These are phyloP conservation scores for Leccinum solheimii DNA, from an alignment of 1,284 basidiomycete genomes.

Conservation along the genomic window DNA sequence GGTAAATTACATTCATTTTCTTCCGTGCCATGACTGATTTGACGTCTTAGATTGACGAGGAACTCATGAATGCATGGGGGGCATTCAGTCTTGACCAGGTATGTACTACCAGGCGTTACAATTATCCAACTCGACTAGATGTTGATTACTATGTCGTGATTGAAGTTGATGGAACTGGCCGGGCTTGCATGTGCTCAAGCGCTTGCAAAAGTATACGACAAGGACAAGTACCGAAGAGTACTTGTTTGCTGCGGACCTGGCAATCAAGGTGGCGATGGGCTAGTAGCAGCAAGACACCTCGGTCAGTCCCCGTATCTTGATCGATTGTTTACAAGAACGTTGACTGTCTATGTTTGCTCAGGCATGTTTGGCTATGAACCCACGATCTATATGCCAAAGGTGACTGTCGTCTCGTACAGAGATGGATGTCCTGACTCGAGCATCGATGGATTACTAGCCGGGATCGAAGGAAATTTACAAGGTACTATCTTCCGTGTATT, in stretches of 20 bases:
- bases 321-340: not conserved
- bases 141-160: conserved; percentile 6
- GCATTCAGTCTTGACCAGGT: conserved; percentile 93
- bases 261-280: conserved; percentile 96
- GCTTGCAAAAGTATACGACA: conserved; percentile 74
- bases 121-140: not conserved
- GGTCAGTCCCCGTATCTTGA: conserved; percentile 44
- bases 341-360: conserved; percentile 30
- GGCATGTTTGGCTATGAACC: conserved; percentile 89
- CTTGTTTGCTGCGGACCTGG: conserved; percentile 96
- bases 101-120: not conserved
- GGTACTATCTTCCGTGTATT: conserved; percentile 36
- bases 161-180: conserved; percentile 96
- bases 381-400: conserved; percentile 91
- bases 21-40: conserved; percentile 1
- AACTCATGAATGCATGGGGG: conserved; percentile 82
- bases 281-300: conserved; percentile 95
- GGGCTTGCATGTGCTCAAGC: conserved; percentile 94
- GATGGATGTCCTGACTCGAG: conserved; percentile 1
- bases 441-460: conserved; percentile 46
- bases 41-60: conserved; percentile 76
- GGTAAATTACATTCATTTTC: conserved; percentile 40
- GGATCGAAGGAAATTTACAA: conserved; percentile 89
- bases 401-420: conserved; percentile 32
- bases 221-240: conserved; percentile 67